Evolutionary conservation across 2,329 filamentous ascomycete genomes (phyloP).

Genomic region (Xylaria sp.): DNA sequence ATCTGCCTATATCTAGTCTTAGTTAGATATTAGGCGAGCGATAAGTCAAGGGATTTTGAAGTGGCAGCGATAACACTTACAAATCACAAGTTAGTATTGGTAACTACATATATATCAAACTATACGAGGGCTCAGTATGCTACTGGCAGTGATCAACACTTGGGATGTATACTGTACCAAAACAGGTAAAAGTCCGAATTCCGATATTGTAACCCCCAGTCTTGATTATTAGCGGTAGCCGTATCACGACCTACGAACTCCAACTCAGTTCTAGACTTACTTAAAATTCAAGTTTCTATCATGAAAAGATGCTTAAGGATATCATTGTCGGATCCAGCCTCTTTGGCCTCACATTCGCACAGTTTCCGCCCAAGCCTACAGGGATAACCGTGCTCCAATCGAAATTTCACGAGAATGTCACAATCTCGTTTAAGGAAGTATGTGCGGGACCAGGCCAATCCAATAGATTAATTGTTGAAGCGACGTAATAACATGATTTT

Average conservation of each 20-base stretch:
- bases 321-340: conserved; percentile 7
- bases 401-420: conserved; percentile 34
- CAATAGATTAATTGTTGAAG: neutral
- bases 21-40: neutral
- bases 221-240: neutral
- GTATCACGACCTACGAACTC: neutral
- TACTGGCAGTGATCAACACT: neutral
- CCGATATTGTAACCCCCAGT: neutral
- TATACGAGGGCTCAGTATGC: neutral
- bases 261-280: neutral
- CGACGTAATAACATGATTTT: neutral
- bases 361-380: conserved; percentile 27
- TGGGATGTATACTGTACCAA: neutral
- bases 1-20: neutral
- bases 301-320: neutral
- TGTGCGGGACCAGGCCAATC: neutral
- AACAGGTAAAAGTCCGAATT: conserved; percentile 11
- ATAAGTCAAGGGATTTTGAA: neutral
- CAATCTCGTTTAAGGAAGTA: conserved; percentile 33
- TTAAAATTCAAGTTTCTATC: neutral
- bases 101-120: neutral
- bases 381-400: conserved; percentile 32
- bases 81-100: neutral
- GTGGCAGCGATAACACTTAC: neutral
- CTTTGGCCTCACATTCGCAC: conserved; percentile 15